These are phyloP conservation scores for Aspergillus aculeatinus DNA, from an alignment of 2,329 filamentous ascomycete genomes.

Conservation along the genomic window DNA sequence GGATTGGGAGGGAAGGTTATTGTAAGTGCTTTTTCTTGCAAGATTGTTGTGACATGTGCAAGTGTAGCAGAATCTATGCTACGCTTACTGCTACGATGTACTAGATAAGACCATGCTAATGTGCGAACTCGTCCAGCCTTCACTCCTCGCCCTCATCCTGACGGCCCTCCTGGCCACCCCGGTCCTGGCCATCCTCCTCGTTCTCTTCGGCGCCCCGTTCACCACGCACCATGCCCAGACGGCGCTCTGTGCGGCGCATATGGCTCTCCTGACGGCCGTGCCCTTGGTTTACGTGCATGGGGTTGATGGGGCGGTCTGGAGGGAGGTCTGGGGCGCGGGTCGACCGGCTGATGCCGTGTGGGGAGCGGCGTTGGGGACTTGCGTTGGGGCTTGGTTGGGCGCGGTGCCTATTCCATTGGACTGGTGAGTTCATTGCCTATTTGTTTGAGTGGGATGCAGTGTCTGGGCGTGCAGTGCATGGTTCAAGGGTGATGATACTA, in stretches of 20 bases:
- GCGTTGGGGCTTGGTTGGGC: constrained; percentile 85
- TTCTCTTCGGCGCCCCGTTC: constrained; percentile 89
- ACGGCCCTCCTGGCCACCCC: constrained; percentile 55
- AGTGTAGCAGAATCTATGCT: no score
- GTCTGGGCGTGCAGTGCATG: background rate
- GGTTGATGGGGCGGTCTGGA: constrained; percentile 70
- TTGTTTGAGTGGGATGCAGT: background rate
- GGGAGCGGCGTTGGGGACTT: constrained; percentile 74
- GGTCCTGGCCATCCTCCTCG: constrained; percentile 60
- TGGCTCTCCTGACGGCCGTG: constrained; percentile 74
- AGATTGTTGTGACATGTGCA: no score
- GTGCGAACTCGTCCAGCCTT: constrained; percentile 52
- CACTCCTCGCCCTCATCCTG: constrained; percentile 65
- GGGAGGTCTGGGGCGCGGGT: constrained; percentile 64
- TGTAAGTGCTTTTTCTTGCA: background rate
- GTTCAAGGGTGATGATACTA: no score
- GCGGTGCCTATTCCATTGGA: constrained; percentile 94
- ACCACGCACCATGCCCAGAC: constrained; percentile 79
- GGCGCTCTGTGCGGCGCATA: constrained; percentile 74
- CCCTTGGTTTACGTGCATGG: constrained; percentile 85
- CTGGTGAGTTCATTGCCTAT: constrained; percentile 56
- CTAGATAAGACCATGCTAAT: background rate
- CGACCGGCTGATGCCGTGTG: constrained; percentile 80
- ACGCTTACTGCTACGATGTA: background rate
- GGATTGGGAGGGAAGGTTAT: background rate